A percentile compares a stretch with the other conserved stretches of the same genome.
Evolutionary conservation across 1,139 yeast species (phyloP).

Genomic region (Blastobotrys buckinghamii): DNA sequence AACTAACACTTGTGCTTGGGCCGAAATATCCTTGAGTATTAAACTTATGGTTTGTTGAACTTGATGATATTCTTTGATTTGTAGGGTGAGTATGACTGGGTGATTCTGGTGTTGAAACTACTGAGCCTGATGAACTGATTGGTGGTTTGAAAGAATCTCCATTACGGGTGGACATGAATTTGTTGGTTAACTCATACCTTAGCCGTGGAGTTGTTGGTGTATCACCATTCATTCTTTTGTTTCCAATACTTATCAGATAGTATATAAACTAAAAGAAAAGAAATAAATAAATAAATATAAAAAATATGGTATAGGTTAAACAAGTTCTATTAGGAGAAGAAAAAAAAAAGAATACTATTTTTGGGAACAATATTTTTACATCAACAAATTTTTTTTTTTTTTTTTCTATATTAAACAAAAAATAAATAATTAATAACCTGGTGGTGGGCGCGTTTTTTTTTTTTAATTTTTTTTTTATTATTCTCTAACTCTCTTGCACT

Average conservation of each 20-base stretch:
- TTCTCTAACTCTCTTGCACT: too few relatives aligned
- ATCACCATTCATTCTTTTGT: neutral
- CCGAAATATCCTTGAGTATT: constrained; percentile 17
- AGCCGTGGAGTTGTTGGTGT: neutral
- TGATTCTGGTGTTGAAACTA: neutral
- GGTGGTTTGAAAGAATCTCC: neutral
- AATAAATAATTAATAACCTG: neutral
- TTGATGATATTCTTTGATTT: neutral
- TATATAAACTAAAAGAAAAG: neutral
- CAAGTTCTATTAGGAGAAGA: too few relatives aligned
- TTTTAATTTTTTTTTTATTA: too few relatives aligned
- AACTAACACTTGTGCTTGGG: constrained; percentile 24
- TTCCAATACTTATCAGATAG: neutral
- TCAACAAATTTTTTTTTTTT: neutral
- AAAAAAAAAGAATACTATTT: neutral
- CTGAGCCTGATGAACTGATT: neutral
- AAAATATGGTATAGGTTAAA: neutral
- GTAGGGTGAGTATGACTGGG: neutral
- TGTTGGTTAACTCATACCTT: neutral
- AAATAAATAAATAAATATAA: neutral
- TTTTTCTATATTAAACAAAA: neutral
- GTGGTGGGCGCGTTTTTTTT: too few relatives aligned
- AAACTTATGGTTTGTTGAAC: neutral
- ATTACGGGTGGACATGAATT: neutral
- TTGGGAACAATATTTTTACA: neutral